Base-by-base conservation (phyloP, 1,284 basidiomycete species). In the Fistulinella cinereoalba region DNA sequence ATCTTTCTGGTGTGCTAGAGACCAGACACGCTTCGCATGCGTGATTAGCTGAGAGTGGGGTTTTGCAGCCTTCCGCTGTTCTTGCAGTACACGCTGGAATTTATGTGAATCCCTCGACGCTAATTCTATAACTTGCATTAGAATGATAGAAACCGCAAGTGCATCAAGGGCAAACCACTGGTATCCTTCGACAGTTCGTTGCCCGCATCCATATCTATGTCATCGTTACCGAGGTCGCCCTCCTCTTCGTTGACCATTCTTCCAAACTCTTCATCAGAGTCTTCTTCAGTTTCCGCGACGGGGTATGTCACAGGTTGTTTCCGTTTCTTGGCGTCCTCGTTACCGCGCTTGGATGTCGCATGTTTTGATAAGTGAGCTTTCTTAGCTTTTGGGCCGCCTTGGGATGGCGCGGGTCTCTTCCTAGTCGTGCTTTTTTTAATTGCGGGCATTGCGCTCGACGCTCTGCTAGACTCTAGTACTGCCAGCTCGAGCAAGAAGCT, bases 11-110 rank as follows among this genome's bases (percentile, higher is more conserved):
- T 85, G 78, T 1, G 88, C 89, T 16, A 81, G 76, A n/a, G 85
- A 80, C 92, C 92, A 95, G 15, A 88, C 71, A 3, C 77, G 76
- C 62, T 92, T 94, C 29, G 91, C 89, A 39, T 85, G 77, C 3
- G 71, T 66, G 18, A 94, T 77, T 2, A 92, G 69, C 31, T 77
- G 73, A 1, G 87, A 87, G 61, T 94, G 84, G 0, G 90, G 85
- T 61, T 92, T 88, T 2, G 85, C 75, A 0, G 88, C 87, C 39
- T 75, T 76, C 11, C 88, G 79, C 57, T 88, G 80, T 21, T 80
- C 77, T 12, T 77, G 75, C 0, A 89, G 64, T 4, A 60, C 72
- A 41, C 80, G 80, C 64, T 89, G 88, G 0, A 70, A 78, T 63
- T 81, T 81, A 50, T 86, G 87, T 0, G 81, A 75, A 64, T 88